Conservation (phyloP, 805 yeast genomes). For the Kurtzmaniella fragi region DNA sequence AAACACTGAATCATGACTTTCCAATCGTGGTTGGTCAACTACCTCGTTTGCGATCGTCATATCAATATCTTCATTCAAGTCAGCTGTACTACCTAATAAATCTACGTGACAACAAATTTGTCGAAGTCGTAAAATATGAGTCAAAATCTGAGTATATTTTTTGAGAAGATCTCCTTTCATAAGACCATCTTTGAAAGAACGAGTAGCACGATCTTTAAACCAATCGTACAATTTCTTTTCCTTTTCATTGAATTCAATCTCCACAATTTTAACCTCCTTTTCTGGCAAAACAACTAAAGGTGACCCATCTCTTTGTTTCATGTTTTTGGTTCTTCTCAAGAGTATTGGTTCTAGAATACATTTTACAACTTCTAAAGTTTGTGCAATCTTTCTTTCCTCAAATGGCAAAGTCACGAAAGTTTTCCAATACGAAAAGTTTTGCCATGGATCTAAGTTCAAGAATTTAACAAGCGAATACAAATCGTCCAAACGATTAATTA, state of each 20-base stretch:
- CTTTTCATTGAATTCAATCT: slow-evolving; percentile 56
- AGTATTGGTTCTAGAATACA: slow-evolving; percentile 79
- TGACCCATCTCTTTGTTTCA: slow-evolving; percentile 69
- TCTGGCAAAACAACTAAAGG: slow-evolving; percentile 73
- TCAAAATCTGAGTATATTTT: slow-evolving; percentile 72
- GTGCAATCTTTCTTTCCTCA: slow-evolving; percentile 62
- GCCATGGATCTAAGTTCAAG: slow-evolving; percentile 84
- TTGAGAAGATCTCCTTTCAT: slow-evolving; percentile 64
- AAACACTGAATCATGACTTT: slow-evolving; percentile 10
- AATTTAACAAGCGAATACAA: slow-evolving; percentile 72
- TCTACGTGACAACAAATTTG: slow-evolving; percentile 86
- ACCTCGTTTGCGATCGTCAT: slow-evolving; percentile 17
- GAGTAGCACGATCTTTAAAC: slow-evolving; percentile 62
- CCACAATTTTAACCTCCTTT: slow-evolving; percentile 67
- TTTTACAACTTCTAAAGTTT: slow-evolving; percentile 80
- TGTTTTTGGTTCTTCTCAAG: slow-evolving; percentile 78
- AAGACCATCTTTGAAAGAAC: slow-evolving; percentile 54
- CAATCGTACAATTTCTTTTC: slow-evolving; percentile 66
- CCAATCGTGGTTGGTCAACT: slow-evolving; percentile 12
- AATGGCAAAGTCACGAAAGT: slow-evolving; percentile 80
- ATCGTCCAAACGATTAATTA: slow-evolving; percentile 84
- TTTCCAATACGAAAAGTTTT: slow-evolving; percentile 79
- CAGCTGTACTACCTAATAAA: slow-evolving; percentile 47
- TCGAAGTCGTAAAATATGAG: slow-evolving; percentile 77
- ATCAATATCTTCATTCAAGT: slow-evolving; percentile 46